Conservation (phyloP, 2,329 filamentous ascomycete species). For the Ilyonectria mors-panacis region DNA sequence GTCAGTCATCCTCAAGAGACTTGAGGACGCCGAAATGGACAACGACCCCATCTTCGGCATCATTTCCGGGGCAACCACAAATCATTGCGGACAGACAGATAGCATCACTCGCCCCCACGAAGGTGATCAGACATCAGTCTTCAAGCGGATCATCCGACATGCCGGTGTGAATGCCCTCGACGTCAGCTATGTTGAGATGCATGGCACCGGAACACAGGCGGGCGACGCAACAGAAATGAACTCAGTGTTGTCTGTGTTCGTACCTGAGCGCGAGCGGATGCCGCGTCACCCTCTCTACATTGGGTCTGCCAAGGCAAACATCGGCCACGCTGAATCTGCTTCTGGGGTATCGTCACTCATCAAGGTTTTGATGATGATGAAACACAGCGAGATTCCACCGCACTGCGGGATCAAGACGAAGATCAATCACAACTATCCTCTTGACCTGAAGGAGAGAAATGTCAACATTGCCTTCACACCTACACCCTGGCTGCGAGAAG, state of each 20-base stretch:
- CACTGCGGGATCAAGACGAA: constrained; percentile 77
- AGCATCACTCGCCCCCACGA: constrained; percentile 89
- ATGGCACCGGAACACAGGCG: constrained; percentile 89
- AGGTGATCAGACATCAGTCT: constrained; percentile 80
- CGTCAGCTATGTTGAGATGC: constrained; percentile 89
- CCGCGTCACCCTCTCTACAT: constrained; percentile 69
- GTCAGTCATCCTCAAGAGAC: constrained; percentile 82
- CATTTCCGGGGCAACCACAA: constrained; percentile 41
- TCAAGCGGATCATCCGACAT: constrained; percentile 77
- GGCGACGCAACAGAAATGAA: constrained; percentile 88
- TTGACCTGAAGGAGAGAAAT: constrained; percentile 69
- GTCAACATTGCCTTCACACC: constrained; percentile 71
- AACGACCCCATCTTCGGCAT: constrained; percentile 43
- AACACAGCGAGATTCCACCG: constrained; percentile 74
- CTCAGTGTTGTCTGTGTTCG: constrained; percentile 74
- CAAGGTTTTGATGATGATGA: constrained; percentile 76
- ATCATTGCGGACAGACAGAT: constrained; percentile 64
- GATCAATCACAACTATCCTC: constrained; percentile 73
- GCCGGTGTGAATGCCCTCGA: constrained; percentile 83
- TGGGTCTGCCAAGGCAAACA: constrained; percentile 75
- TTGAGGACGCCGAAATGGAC: constrained; percentile 37
- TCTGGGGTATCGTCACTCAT: constrained; percentile 74
- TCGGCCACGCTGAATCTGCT: constrained; percentile 75
- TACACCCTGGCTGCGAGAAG: constrained; percentile 64
- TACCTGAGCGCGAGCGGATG: constrained; percentile 61